Base-by-base conservation (phyloP, 192 early-diverging fungal genomes). In the Funneliformis geosporum region DNA sequence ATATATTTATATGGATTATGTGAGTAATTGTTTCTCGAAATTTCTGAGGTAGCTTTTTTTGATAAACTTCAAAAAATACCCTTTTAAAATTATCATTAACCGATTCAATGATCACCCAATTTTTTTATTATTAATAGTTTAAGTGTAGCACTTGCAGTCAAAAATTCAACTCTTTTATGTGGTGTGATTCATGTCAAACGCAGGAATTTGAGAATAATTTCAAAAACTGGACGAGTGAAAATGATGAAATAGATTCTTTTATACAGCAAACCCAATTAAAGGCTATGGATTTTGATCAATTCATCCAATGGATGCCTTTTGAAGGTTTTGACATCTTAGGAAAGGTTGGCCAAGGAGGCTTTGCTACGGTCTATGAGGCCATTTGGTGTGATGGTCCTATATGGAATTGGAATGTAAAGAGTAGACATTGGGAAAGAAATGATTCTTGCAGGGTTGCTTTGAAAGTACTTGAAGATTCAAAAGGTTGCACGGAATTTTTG, bases 201-300 rank as follows among this genome's bases (percentile, higher is more conserved):
- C 50, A 55, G 5, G 50, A 55, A 55, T 18, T 55, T 55, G 50
- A 55, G 21, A 55, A 55, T 55, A 55, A 55, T 38, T 68, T 68
- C 16, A 68, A 68, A 38, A 40, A 28, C 23, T 66, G 64, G 64
- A 66, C 64, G 1, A 21, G 27, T 21, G 64, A 38, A 66, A 38
- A 66, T 66, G 64, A 66, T 6, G 33, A 33, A 66, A 66, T 66
- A 0, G 64, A 28, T 66, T 25, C 1, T 66, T 33, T 33, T 12
- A 66, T 66, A 66, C 23, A 66, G 25, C 64, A 66, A 66, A 38
- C 33, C 5, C 64, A 66, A 66, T 38, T 66, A 10, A 38, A 66
- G 12, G 64, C 64, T 1, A 33, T 21, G 5, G 33, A 33, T 66
- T 66, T 66, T 66, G 64, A 38, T 38, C 50, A 55, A 55, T 55